Evolutionary conservation across 2,329 filamentous ascomycete species (phyloP).

Genomic region (Paecilomyces variotii): DNA sequence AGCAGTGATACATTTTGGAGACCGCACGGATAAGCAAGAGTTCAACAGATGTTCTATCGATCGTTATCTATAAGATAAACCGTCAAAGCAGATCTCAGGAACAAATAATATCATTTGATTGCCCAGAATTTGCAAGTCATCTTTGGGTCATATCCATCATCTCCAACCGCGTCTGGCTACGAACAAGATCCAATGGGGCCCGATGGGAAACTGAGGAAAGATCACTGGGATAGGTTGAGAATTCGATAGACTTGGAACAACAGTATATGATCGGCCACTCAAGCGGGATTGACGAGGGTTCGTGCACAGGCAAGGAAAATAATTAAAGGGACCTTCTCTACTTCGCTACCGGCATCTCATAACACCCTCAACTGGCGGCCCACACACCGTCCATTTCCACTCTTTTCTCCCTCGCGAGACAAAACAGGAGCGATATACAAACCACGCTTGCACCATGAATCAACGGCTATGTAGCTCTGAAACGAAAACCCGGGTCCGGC

Average conservation of each 20-base stretch:
- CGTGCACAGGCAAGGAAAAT: neutral
- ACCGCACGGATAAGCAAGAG: neutral
- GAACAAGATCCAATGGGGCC: slow-evolving; percentile 2
- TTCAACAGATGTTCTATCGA: neutral
- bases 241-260: neutral
- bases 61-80: neutral
- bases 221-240: neutral
- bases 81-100: neutral
- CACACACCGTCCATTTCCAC: neutral
- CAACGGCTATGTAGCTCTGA: neutral
- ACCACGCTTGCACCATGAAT: neutral
- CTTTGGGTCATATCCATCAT: neutral
- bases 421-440: neutral
- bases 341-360: neutral
- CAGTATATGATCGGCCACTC: neutral
- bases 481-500: neutral
- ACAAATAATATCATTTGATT: neutral
- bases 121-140: neutral
- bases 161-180: slow-evolving; percentile 5
- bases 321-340: neutral
- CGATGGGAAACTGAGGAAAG: neutral
- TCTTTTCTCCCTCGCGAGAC: neutral
- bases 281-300: neutral
- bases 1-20: too few species aligned
- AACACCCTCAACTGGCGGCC: neutral